Evolutionary conservation across 495 filamentous ascomycete genomes (phyloP).

Genomic region (Aspergillus panamensis): DNA sequence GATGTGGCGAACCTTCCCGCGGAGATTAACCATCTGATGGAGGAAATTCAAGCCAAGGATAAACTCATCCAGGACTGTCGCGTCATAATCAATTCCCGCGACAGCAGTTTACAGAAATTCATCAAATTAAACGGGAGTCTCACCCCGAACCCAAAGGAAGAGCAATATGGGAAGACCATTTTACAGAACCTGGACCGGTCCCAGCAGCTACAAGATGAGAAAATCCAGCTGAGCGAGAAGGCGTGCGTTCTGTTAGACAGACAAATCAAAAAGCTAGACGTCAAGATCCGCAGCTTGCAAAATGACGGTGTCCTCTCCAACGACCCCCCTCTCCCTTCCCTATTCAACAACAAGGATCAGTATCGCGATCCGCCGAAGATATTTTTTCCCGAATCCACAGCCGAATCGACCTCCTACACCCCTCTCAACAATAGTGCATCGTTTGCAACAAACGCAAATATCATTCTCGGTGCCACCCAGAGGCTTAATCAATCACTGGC

Average conservation of each 20-base stretch:
- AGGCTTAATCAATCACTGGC: constrained; percentile 44
- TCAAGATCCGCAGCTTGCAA: constrained; percentile 78
- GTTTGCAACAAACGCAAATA: constrained; percentile 40
- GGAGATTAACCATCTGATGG: constrained; percentile 88
- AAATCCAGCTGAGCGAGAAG: constrained; percentile 75
- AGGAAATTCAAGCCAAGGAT: constrained; percentile 92
- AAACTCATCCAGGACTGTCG: constrained; percentile 70
- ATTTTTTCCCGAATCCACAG: constrained; percentile 44
- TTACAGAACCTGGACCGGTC: constrained; percentile 66
- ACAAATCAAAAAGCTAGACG: constrained; percentile 80
- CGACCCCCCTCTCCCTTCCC: constrained; percentile 75
- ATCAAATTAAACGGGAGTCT: constrained; percentile 82
- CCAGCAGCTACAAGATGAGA: constrained; percentile 78
- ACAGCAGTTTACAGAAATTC: constrained; percentile 83
- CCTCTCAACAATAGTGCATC: constrained; percentile 33
- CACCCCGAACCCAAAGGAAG: constrained; percentile 81
- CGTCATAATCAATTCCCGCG: constrained; percentile 68
- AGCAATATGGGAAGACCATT: constrained; percentile 65
- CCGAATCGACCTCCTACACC: constrained; percentile 37
- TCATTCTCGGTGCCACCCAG: constrained; percentile 42
- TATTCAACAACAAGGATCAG: constrained; percentile 60
- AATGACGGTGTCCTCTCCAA: constrained; percentile 73
- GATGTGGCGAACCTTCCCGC: constrained; percentile 86
- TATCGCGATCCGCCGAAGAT: constrained; percentile 55
- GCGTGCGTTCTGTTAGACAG: constrained; percentile 77